Evolutionary conservation across 768 basidiomycete genomes (phyloP), one percentile per base, ranked within the genome.

Genomic region (Coprinellus micaceus): DNA sequence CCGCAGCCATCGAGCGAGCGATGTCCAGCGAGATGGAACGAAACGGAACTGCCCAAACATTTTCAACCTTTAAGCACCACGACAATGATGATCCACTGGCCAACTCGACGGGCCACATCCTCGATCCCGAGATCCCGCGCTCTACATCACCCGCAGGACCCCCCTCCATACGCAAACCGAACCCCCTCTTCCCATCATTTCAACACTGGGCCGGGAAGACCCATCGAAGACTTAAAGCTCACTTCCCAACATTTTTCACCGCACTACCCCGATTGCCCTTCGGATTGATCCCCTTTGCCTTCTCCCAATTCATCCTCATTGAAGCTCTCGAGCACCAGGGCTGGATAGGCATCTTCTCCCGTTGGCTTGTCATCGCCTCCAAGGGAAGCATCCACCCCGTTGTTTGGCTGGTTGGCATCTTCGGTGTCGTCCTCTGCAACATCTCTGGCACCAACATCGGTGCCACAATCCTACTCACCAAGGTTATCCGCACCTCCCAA

Each of bases 221-320:
- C 52, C 54, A 37, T 49, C 33, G 53, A 59, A 69, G 58, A 26
- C 37, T 62, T n/a, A 25, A 72, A 36, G 58, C 55, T 21, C 74
- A 76, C 43, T 91, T 91, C 67, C 93, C 92, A 0, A 94, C 89
- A 1, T 76, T 88, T 59, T 77, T 80, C 66, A 81, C 81, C 7
- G 82, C 84, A 21, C 71, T 86, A 19, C 79, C 83, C 0, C 81
- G 86, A n/a, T 76, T 95, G 0, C 95, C 94, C 1, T 84, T 94
- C 57, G 79, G 83, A 13, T 82, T 97, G 6, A 74, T 97, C 15
- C 92, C 92, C 0, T 98, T 98, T 65, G 91, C 94, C 0, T 94
- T 98, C 66, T 86, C 89, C 1, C 93, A 95, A 71, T 98, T 98
- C 74, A 92, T 98, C 61, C 82, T 98, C 55, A 91, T 96, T 55